phyloP scores from a whole-genome alignment of 176 grass and related monocot genomes.

The Microstegium vimineum region DNA sequence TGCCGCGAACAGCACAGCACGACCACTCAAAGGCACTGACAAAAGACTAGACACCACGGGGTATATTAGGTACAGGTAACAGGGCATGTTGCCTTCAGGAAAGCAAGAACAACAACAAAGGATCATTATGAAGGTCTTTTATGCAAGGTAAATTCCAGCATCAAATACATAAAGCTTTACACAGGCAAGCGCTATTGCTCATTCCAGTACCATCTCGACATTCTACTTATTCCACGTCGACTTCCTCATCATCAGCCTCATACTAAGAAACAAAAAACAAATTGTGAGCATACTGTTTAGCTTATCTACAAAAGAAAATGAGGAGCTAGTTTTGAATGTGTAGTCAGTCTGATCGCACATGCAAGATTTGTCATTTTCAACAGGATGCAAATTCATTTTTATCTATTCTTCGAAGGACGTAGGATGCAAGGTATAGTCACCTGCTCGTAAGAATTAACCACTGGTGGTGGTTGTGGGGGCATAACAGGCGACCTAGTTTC shows the following conservation, averaged over 20 bases:
- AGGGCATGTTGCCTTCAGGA: background rate
- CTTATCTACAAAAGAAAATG: background rate
- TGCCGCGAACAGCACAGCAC: no score
- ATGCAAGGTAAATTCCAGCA: background rate
- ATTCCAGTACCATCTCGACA: constrained; percentile 25
- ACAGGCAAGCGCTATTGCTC: background rate
- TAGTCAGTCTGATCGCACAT: background rate
- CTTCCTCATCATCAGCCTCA: constrained; percentile 53
- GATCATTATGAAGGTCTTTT: background rate
- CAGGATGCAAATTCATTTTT: background rate
- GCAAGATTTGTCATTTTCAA: background rate
- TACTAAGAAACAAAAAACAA: constrained; percentile 42
- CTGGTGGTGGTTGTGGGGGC: constrained; percentile 40
- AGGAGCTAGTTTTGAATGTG: background rate
- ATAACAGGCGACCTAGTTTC: constrained; percentile 47
- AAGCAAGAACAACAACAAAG: background rate
- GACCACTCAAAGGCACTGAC: background rate
- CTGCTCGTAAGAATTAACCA: constrained; percentile 45
- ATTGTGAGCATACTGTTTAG: background rate
- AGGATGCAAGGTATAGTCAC: constrained; percentile 32
- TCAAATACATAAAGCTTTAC: constrained; percentile 22
- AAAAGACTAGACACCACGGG: background rate
- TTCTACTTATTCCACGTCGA: constrained; percentile 53
- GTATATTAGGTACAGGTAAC: background rate
- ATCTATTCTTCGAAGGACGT: background rate